Conservation (phyloP, 2,329 filamentous ascomycete genomes). For the Aspergillus bombycis region DNA sequence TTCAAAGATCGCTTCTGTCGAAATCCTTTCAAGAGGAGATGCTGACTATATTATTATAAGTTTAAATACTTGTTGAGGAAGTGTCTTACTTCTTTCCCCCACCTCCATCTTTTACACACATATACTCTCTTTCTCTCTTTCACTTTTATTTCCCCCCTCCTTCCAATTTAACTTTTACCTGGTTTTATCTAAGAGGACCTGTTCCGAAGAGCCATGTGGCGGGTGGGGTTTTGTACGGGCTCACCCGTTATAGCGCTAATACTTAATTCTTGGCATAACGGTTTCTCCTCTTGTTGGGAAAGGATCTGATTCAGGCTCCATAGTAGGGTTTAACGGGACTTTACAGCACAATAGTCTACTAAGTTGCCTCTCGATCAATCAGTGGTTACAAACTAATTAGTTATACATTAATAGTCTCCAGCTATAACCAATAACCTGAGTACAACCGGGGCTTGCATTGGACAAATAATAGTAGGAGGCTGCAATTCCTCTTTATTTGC, state of each 20-base stretch:
- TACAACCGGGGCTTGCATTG: background rate
- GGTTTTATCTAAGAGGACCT: background rate
- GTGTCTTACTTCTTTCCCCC: background rate
- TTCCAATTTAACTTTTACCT: conserved; percentile 5
- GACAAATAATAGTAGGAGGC: background rate
- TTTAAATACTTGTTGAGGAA: background rate
- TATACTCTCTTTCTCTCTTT: background rate
- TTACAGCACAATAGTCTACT: background rate
- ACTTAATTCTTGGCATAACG: conserved; percentile 35
- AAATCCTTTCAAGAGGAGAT: background rate
- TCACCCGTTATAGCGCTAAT: conserved; percentile 33
- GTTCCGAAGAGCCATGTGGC: conserved; percentile 29
- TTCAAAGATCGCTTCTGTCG: background rate
- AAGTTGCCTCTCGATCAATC: background rate
- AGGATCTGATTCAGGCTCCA: conserved; percentile 17
- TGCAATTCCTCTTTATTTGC: background rate
- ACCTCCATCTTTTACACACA: background rate
- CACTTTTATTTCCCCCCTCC: conserved; percentile 7
- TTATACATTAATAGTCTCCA: background rate
- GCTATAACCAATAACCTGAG: background rate
- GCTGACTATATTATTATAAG: background rate
- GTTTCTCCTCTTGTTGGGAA: conserved; percentile 27
- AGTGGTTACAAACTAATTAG: background rate
- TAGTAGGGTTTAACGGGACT: conserved; percentile 6
- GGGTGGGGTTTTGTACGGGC: conserved; percentile 37